phyloP scores from a whole-genome alignment of 768 basidiomycete species.

The Tricholoma hemisulphureum region DNA sequence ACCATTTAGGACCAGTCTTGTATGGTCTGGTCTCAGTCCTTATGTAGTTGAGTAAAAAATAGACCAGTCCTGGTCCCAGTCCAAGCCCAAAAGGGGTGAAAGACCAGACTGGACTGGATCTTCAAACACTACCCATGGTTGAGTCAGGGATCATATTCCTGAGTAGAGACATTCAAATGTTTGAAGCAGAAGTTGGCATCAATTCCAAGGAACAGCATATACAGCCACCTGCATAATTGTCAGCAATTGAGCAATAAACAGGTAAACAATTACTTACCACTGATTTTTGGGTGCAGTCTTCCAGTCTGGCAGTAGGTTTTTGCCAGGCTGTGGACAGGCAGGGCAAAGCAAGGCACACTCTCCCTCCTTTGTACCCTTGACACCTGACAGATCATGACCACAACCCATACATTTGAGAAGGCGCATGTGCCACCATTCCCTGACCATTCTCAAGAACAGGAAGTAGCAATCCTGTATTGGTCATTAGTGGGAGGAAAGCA shows the following conservation, averaged over 20 bases:
- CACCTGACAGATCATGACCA: slow-evolving; percentile 16
- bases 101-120: no score
- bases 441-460: slow-evolving; percentile 15
- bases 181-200: no score
- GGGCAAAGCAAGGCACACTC: slow-evolving; percentile 25
- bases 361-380: slow-evolving; percentile 11
- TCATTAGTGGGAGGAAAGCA: not conserved
- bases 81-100: no score
- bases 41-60: no score
- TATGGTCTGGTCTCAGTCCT: no score
- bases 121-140: no score
- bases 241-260: not conserved
- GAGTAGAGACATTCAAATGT: no score
- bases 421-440: slow-evolving; percentile 16
- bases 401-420: slow-evolving; percentile 20
- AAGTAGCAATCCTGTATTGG: slow-evolving; percentile 17
- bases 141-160: no score
- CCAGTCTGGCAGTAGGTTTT: slow-evolving; percentile 24
- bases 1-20: no score
- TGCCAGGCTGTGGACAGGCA: slow-evolving; percentile 26
- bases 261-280: not conserved
- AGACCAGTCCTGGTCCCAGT: no score
- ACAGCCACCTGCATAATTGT: slow-evolving; percentile 11
- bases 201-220: no score
- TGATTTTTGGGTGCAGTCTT: not conserved